Evolutionary conservation across 2,329 filamentous ascomycete genomes (phyloP).

Genomic region (Epichloe baconii): DNA sequence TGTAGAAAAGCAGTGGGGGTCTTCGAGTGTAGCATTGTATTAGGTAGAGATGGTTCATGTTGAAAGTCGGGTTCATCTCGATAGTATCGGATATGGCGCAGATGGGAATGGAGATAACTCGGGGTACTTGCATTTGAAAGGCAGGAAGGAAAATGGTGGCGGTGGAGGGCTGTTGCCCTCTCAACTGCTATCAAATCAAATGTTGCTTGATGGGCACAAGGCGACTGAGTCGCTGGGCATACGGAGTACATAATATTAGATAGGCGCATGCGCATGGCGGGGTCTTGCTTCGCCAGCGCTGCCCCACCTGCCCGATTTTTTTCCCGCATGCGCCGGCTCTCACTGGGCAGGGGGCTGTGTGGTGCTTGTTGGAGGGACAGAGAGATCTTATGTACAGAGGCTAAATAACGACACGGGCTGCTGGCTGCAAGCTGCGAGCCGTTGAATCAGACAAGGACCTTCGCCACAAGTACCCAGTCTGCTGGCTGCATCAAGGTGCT

Average conservation of each 20-base stretch:
- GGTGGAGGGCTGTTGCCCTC: slow-evolving; percentile 10
- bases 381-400: not conserved
- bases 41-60: not conserved
- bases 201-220: too few relatives aligned
- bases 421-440: too few relatives aligned
- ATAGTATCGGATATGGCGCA: not conserved
- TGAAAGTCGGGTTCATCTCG: not conserved
- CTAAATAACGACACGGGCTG: not conserved
- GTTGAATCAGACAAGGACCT: too few relatives aligned
- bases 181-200: not conserved
- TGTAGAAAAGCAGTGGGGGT: not conserved
- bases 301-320: slow-evolving; percentile 12
- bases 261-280: slow-evolving; percentile 1
- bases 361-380: not conserved
- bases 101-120: not conserved
- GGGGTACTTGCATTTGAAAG: not conserved
- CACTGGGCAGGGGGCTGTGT: not conserved
- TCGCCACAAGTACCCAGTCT: too few relatives aligned
- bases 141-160: not conserved
- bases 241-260: too few relatives aligned
- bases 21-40: too few relatives aligned
- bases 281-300: slow-evolving; percentile 4
- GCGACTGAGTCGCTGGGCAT: too few relatives aligned
- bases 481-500: not conserved
- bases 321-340: slow-evolving; percentile 4